Percentiles rank a stretch among this genome's conserved stretches.
phyloP scores from a whole-genome alignment of 225 moss, liverwort and hornwort genomes.

The Asterella californica region DNA sequence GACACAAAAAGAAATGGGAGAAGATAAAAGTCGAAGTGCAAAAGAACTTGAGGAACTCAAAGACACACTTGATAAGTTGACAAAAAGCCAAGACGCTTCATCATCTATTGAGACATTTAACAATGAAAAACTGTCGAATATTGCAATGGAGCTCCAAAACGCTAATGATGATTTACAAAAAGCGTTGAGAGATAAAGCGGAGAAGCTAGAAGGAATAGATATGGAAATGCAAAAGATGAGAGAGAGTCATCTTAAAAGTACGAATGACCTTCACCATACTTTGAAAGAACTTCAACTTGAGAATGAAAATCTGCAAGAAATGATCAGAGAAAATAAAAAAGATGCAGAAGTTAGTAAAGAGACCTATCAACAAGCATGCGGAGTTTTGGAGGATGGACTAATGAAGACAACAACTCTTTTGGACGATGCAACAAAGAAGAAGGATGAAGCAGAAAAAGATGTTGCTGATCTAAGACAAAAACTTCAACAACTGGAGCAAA shows the following conservation, averaged over 20 bases:
- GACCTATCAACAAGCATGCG: not conserved
- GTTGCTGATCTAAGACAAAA: not conserved
- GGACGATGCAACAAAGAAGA: constrained; percentile 9
- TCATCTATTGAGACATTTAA: constrained; percentile 30
- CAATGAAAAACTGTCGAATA: constrained; percentile 16
- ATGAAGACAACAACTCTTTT: no score
- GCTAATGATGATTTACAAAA: constrained; percentile 35
- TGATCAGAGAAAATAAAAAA: constrained; percentile 12
- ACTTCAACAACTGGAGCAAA: constrained; percentile 15
- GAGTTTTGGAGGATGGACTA: no score
- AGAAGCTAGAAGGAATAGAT: constrained; percentile 20
- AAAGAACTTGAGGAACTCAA: constrained; percentile 24
- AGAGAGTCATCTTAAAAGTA: constrained; percentile 10
- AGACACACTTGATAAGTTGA: constrained; percentile 22
- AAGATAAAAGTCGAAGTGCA: constrained; percentile 12
- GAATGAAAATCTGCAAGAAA: constrained; percentile 13
- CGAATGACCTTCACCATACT: constrained; percentile 31
- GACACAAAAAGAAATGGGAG: constrained; percentile 16
- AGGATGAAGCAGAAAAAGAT: constrained; percentile 19
- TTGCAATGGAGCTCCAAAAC: constrained; percentile 31
- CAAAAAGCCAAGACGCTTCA: constrained; percentile 22
- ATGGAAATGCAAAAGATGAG: constrained; percentile 28
- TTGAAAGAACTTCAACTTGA: constrained; percentile 31
- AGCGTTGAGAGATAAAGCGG: constrained; percentile 20
- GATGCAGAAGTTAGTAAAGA: not conserved